Evolutionary conservation across 1,139 yeast genomes (phyloP).

Genomic region (Candida anutae): DNA sequence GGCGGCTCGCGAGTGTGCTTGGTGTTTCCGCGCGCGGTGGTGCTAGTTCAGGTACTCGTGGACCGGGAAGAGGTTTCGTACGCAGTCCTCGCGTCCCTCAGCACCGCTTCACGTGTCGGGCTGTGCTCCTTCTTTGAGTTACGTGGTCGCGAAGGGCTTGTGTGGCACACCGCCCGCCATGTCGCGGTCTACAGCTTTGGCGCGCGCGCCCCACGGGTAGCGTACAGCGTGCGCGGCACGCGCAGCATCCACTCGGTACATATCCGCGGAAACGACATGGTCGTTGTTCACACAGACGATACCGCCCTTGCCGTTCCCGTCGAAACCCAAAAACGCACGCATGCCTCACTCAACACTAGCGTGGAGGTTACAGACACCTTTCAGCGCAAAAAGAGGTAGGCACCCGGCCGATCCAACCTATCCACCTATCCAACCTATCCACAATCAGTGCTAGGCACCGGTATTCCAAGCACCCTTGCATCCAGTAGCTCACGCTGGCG

Average conservation of each 20-base stretch:
- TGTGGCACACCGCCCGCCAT: too few species aligned
- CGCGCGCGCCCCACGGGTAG: slow-evolving; percentile 4
- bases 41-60: neutral
- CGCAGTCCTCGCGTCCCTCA: slow-evolving; percentile 1
- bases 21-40: neutral
- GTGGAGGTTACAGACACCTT: slow-evolving; percentile 28
- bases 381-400: slow-evolving; percentile 11
- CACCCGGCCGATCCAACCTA: too few species aligned
- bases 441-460: too few species aligned
- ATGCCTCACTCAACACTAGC: slow-evolving; percentile 6
- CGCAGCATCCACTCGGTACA: neutral
- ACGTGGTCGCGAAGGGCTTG: too few species aligned
- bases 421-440: too few species aligned
- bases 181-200: slow-evolving; percentile 7
- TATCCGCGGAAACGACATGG: too few species aligned
- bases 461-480: too few species aligned
- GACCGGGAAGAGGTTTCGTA: neutral
- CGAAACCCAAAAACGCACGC: too few species aligned
- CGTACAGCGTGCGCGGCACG: slow-evolving; percentile 2
- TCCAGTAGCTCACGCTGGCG: too few species aligned
- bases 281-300: neutral
- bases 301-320: neutral
- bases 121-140: too few species aligned
- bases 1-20: neutral
- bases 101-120: slow-evolving; percentile 1